phyloP scores from a whole-genome alignment of 805 yeast genomes.

The Ogataea pignaliae region DNA sequence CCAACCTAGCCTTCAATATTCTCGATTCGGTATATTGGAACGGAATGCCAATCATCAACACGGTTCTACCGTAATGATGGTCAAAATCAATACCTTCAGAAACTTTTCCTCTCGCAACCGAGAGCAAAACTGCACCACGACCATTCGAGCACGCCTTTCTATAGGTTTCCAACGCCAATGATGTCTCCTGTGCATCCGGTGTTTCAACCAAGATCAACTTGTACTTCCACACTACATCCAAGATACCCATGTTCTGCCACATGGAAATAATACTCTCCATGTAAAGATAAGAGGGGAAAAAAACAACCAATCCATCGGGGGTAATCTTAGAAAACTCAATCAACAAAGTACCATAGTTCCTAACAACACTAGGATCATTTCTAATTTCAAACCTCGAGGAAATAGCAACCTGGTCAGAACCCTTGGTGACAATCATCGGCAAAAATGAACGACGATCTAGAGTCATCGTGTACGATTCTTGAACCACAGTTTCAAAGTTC shows the following conservation, averaged over 20 bases:
- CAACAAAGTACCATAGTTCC: conserved; percentile 90
- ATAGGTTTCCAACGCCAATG: conserved; percentile 91
- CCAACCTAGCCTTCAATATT: conserved; percentile 89
- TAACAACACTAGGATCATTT: conserved; percentile 95
- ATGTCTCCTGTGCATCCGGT: conserved; percentile 98
- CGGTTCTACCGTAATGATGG: conserved; percentile 96
- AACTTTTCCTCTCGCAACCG: conserved; percentile 98
- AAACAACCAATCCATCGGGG: conserved; percentile 97
- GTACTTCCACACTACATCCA: conserved; percentile 98
- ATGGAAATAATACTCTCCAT: conserved; percentile 97
- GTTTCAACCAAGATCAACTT: conserved; percentile 94
- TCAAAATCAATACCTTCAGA: conserved; percentile 99
- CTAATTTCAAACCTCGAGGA: conserved; percentile 95
- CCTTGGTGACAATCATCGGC: conserved; percentile 95
- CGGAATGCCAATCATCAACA: conserved; percentile 97
- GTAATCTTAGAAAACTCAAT: conserved; percentile 92
- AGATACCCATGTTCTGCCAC: conserved; percentile 98
- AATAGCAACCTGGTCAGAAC: conserved; percentile 96
- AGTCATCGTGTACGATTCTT: conserved; percentile 95
- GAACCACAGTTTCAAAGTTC: conserved; percentile 87
- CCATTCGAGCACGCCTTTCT: conserved; percentile 97
- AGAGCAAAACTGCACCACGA: conserved; percentile 90
- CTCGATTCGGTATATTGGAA: conserved; percentile 98
- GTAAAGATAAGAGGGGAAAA: conserved; percentile 93
- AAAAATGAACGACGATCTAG: conserved; percentile 86